A percentile compares a stretch with the other conserved stretches of the same genome.
Evolutionary conservation across 75 land plant genomes (phyloP).

Genomic region (Sequoia sempervirens): DNA sequence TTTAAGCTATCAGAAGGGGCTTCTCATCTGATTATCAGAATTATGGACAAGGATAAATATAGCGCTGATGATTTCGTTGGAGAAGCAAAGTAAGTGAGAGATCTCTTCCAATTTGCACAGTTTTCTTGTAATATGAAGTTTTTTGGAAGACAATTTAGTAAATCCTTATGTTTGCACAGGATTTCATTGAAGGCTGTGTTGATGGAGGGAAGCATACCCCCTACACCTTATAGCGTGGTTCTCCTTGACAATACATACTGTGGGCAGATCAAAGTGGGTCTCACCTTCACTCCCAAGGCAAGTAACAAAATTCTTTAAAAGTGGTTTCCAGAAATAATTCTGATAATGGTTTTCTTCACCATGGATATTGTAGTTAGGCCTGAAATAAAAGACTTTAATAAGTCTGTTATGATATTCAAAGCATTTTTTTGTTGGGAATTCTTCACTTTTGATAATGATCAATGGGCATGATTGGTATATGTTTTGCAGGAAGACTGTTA

Average conservation of each 20-base stretch:
- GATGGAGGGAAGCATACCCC: background rate
- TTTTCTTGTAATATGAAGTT: background rate
- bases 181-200: slow-evolving; percentile 8
- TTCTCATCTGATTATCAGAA: slow-evolving; percentile 11
- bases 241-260: background rate
- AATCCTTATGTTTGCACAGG: background rate
- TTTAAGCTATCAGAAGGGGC: slow-evolving; percentile 17
- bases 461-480: no score
- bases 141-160: background rate
- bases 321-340: no score
- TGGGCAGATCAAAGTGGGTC: slow-evolving; percentile 10
- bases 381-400: no score
- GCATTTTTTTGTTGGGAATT: no score
- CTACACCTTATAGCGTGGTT: background rate
- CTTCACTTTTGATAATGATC: no score
- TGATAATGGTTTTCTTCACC: no score
- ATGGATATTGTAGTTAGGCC: no score
- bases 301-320: background rate
- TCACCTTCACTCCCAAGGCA: slow-evolving; percentile 15
- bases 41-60: slow-evolving; percentile 18
- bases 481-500: background rate
- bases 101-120: background rate
- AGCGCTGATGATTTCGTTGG: slow-evolving; percentile 21
- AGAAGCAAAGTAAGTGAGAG: slow-evolving; percentile 7
- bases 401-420: no score